Base-by-base conservation (phyloP, 1,284 basidiomycete species). In the Melanopsichium pennsylvanicum region DNA sequence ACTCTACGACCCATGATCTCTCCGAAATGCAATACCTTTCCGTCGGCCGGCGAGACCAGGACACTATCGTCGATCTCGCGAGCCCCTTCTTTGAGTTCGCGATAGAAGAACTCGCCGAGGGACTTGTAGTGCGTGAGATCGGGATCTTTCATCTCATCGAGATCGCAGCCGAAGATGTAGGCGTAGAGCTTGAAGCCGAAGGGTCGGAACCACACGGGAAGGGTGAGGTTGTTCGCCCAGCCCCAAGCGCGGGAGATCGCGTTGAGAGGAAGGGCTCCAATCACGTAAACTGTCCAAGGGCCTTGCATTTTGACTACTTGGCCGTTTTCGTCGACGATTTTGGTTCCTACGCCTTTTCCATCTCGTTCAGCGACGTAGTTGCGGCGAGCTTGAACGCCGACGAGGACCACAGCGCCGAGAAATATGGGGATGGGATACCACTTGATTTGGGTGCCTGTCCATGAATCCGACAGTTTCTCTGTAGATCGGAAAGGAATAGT, bases 391-490 rank as follows among this genome's bases (percentile, higher is more conserved):
- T 93, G 90, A 1, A 78, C 72, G 16, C 73, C 76, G 9, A 81
- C 70, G 0, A 81, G 63, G 19, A 79, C 79, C 4, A 64, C 48
- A 5, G 75, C 78, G 5, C 79, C 79, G 27, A 96, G 88, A 13
- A 92, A 91, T 58, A 97, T 84, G 13, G 95, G 95, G 37, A 98
- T 87, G 9, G 95, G 94, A 73, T 93, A 94, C 95, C 95, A 98
- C 82, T 88, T 91, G 45, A 90, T 92, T 1, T 91, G 92, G 0
- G 94, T 96, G 70, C 88, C 85, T 3, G 85, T 87, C 93, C 93
- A 96, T 21, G 92, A 92, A 64, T 87, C 81, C 34, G 83, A 82
- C 10, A 88, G 48, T 29, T 68, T 64, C 22, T 60, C 44, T 37
- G 35, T 36, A 16, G 18, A 15, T 35, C 37, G 43, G 15, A 25